Evolutionary conservation across 2,329 filamentous ascomycete genomes (phyloP), one percentile per base, ranked within the genome.

Genomic region (Metarhizium humberi): DNA sequence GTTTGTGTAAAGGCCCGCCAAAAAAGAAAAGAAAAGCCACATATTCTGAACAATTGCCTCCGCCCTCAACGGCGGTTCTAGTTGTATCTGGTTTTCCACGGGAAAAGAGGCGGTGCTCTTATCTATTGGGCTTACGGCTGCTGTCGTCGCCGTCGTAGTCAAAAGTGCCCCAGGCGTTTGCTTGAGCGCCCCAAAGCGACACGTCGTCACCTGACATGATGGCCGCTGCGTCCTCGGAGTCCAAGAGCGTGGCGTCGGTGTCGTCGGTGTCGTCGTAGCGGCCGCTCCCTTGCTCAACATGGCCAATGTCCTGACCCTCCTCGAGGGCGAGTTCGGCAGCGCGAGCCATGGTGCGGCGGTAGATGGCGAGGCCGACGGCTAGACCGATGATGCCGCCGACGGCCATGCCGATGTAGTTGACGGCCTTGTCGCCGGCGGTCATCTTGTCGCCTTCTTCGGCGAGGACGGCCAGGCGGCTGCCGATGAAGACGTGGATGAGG

Each of bases 401-500:
- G 14, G 83, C 66, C 70, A 97, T 96, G 72, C 85, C 87, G 29
- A 86, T 70, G 68, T 95, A 96, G 71, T 94, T 95, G 64, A 97
- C 76, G 32, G 84, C 78, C 69, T 92, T 94, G 59, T 89, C 88
- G 59, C 79, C 78, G 3, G 80, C 72, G 57, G 88, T 85, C 92
- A 97, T 96, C 62, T 87, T 81, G 66, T 89, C 90, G 59, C 86
- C 88, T 55, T 83, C 81, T 63, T 95, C 88, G n/a, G 88, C 90
- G 38, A 99, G 82, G 53, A 86, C 77, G 48, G 90, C 90, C 16
- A 99, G 76, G 55, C 91, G 82, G 65, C 82, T 86, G 58, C 94
- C 94, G 64, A 99, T 90, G 73, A 96, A 99, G 63, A 95, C 84
- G 67, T 95, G 90, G 52, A 99, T 85, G 57, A 97, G 77, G 18